Base-by-base conservation (phyloP, 1,139 yeast species). In the Debaryomycetaceae sp. region DNA sequence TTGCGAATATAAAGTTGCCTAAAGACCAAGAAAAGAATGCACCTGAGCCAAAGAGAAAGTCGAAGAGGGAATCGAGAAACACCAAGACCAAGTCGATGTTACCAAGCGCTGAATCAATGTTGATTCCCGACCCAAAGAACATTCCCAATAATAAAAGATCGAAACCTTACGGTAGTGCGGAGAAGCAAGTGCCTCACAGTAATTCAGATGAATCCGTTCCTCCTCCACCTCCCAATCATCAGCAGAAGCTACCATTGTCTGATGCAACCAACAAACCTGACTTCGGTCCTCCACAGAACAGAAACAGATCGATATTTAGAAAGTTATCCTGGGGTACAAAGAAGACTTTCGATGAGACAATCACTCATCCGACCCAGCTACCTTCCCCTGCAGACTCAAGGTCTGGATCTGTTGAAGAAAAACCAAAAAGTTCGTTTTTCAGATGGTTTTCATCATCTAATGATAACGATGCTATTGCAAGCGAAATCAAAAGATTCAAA, bases 301-400 rank as follows among this genome's bases (percentile, higher is more conserved):
- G 76, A 53, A 71, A 70, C 55, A 62, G 68, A 49, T 72, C 82
- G 0, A 79, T 85, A 51, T 83, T 85, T 67, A 70, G 89, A 53
- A 84, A 83, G 57, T 68, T 84, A 47, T 82, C 89, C 9, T 75
- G 80, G 74, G 81, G 81, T 17, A 54, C 71, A 3, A 75, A 70
- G 54, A 75, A 74, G 55, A 52, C 68, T 4, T 44, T 59, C 44
- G 68, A 62, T 27, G 58, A 54, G 8, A 40, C 44, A 17, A 51
- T 57, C 35, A 7, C 27, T 8, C 8, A 34, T 13, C 36, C 36
- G n/a, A 49, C 55, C 7, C 73, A 69, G 48, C 55, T 70, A 39
- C 76, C 76, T 22, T 67, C 75, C 4, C 76, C 76, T 38, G 68
- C 70, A 6, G 70, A 64, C 38, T 63, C 72, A 0, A 52, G 68